Conservation (phyloP, 768 basidiomycete species). For the Hebeloma cylindrosporum region DNA sequence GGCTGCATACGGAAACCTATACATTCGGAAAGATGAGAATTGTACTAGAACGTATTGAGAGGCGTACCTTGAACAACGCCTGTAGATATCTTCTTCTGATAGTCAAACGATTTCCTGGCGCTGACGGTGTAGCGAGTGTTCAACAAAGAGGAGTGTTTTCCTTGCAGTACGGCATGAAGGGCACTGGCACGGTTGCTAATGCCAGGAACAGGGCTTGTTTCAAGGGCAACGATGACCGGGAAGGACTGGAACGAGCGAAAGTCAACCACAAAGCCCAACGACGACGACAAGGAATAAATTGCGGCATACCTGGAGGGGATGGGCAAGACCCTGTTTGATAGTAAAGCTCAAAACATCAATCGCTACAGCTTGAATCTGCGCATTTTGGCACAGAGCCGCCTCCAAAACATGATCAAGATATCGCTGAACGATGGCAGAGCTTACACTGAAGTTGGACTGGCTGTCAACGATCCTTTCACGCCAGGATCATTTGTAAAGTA, state of each 20-base stretch:
- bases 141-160: slow-evolving; percentile 86
- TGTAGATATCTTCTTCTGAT: slow-evolving; percentile 61
- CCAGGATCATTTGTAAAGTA: not conserved
- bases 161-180: slow-evolving; percentile 79
- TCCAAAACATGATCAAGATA: slow-evolving; percentile 82
- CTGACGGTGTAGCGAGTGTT: slow-evolving; percentile 84
- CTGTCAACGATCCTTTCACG: no score
- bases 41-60: not conserved
- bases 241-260: slow-evolving; percentile 57
- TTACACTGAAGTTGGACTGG: slow-evolving; percentile 65
- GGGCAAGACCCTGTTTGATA: slow-evolving; percentile 91
- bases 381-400: slow-evolving; percentile 71
- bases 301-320: slow-evolving; percentile 77
- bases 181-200: slow-evolving; percentile 76
- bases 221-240: slow-evolving; percentile 90
- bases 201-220: slow-evolving; percentile 66
- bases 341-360: slow-evolving; percentile 92
- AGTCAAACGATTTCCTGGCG: slow-evolving; percentile 79
- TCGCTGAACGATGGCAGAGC: slow-evolving; percentile 92
- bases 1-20: slow-evolving; percentile 68
- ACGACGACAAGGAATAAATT: no score
- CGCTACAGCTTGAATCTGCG: slow-evolving; percentile 75
- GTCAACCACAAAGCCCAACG: no score
- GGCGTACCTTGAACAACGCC: slow-evolving; percentile 54
- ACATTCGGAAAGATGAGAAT: slow-evolving; percentile 3